Base-by-base conservation (phyloP, 164 flowering plant genomes). In the Vitis labrusca region DNA sequence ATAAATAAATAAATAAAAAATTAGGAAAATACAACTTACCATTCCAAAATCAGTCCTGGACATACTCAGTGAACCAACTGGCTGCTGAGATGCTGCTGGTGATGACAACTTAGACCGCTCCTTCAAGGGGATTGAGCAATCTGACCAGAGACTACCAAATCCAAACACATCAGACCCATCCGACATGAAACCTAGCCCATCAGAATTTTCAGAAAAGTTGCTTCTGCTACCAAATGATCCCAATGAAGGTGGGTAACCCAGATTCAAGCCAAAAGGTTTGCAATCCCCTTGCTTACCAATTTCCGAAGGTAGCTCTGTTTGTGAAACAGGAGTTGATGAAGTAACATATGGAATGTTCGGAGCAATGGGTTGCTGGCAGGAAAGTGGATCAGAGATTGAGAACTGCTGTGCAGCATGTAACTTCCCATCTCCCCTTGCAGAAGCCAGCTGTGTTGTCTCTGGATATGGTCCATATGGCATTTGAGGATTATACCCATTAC, bases 381-480 rank as follows among this genome's bases (percentile, higher is more conserved):
- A 92, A 53, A 92, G 78, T 10, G 85, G 86, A 56, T 84, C 91
- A 2, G 95, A 83, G 63, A 78, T 83, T n/a, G 89, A 82, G 71
- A 79, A 82, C 67, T 80, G 87, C 68, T 82, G 87, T 13, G 80
- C 76, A 9, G 89, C 78, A 65, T 79, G 86, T 23, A 88, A 65
- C 71, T 88, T 88, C n/a, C 79, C 78, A 77, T 88, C 92, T 51
- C 83, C 79, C 71, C 89, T 81, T n/a, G 82, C 82, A 56, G 91
- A 79, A 61, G 92, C 90, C 69, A 92, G 63, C 61, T 97, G 93
- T 50, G 94, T 85, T 57, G 95, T 85, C 47, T 83, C 88, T 3
- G 99, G 97, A 79, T 87, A 95, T 69, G 92, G 97, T 66, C 97
- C 98, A 77, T 86, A 93, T 51, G 93, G 93, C 89, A 89, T 85